Evolutionary conservation across 139 green algal species (phyloP).

Genomic region (Asterochloris sp.): DNA sequence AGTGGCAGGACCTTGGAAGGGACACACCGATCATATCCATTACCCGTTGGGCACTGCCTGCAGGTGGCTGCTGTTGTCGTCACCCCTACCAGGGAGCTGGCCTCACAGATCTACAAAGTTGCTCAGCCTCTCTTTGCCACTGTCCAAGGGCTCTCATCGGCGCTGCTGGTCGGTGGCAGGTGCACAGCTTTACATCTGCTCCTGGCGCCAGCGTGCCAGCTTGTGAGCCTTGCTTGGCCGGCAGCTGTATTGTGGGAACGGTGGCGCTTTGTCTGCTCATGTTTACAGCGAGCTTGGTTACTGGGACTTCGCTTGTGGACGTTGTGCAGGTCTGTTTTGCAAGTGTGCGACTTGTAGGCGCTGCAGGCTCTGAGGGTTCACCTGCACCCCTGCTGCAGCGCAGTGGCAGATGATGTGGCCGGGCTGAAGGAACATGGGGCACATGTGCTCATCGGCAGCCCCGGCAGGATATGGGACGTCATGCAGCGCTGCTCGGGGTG

Average conservation of each 20-base stretch:
- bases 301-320: too few species aligned
- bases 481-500: constrained; percentile 54
- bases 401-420: constrained; percentile 60
- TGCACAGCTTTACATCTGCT: constrained; percentile 7
- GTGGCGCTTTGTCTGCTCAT: too few species aligned
- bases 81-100: constrained; percentile 92
- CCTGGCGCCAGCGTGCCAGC: background rate
- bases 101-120: constrained; percentile 84
- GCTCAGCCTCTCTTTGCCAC: constrained; percentile 71
- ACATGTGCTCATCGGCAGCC: constrained; percentile 90
- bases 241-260: background rate
- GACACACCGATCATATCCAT: background rate
- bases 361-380: too few species aligned
- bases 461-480: constrained; percentile 87
- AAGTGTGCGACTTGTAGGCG: too few species aligned
- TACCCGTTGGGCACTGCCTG: background rate
- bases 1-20: background rate
- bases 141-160: constrained; percentile 38
- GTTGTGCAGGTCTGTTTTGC: too few species aligned
- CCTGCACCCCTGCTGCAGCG: constrained; percentile 32
- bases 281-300: too few species aligned
- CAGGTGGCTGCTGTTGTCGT: constrained; percentile 91
- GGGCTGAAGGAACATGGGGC: constrained; percentile 58
- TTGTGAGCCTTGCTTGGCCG: background rate
- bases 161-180: constrained; percentile 80